Evolutionary conservation across 805 yeast genomes (phyloP).

Genomic region (Cyberlindnera misumaiensis): DNA sequence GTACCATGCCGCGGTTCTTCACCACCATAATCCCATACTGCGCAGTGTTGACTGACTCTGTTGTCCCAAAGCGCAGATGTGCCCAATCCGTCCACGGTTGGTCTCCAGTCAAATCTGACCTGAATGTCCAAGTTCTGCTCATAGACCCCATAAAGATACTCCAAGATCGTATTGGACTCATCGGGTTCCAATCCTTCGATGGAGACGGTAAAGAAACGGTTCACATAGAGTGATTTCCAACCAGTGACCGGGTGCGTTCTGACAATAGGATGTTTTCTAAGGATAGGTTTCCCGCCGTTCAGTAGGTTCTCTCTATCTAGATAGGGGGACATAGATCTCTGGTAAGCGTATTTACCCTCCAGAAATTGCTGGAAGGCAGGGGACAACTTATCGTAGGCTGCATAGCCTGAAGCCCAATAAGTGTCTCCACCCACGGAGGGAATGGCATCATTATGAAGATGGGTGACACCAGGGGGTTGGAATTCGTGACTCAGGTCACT

Average conservation of each 20-base stretch:
- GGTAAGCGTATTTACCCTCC: too few species aligned
- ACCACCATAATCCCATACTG: conserved; percentile 40
- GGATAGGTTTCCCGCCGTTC: too few species aligned
- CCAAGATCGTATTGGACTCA: conserved; percentile 39
- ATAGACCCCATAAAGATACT: conserved; percentile 36
- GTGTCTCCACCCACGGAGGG: too few species aligned
- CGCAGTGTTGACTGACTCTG: conserved; percentile 43
- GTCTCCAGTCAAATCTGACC: conserved; percentile 46
- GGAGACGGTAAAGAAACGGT: conserved; percentile 39
- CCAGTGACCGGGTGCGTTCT: conserved; percentile 60
- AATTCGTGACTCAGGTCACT: too few species aligned
- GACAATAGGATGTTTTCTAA: too few species aligned
- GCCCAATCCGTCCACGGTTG: conserved; percentile 31
- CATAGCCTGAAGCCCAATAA: too few species aligned
- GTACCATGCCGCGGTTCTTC: conserved; percentile 54
- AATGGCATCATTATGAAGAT: too few species aligned
- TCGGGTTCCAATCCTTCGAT: conserved; percentile 44
- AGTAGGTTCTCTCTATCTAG: too few species aligned
- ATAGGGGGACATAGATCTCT: too few species aligned
- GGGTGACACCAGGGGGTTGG: too few species aligned
- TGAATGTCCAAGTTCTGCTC: conserved; percentile 49
- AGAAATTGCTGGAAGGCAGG: too few species aligned
- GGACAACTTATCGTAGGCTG: too few species aligned
- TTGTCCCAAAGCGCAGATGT: conserved; percentile 58
- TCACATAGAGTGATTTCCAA: conserved; percentile 49